Conservation (phyloP, 768 basidiomycete species). For the Kwoniella dendrophila region DNA sequence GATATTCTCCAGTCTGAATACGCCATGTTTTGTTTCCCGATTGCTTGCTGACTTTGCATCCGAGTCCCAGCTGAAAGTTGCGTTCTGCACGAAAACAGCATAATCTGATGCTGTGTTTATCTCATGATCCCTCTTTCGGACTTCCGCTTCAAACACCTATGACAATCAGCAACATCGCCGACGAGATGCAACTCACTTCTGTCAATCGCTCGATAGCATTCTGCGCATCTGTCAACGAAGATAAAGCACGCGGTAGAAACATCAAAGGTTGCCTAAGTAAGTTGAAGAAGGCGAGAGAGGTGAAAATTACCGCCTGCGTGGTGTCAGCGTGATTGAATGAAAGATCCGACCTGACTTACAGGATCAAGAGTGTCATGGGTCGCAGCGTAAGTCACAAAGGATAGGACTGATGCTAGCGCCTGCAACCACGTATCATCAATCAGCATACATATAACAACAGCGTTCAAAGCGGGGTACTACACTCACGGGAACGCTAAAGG, state of each 20-base stretch:
- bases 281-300: slow-evolving; percentile 65
- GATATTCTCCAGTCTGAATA: slow-evolving; percentile 63
- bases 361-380: slow-evolving; percentile 64
- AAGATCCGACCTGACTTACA: slow-evolving; percentile 18
- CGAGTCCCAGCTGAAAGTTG: slow-evolving; percentile 68
- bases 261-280: slow-evolving; percentile 67
- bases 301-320: slow-evolving; percentile 65
- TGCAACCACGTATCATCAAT: too few species aligned
- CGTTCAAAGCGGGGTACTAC: slow-evolving; percentile 61
- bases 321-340: neutral
- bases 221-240: slow-evolving; percentile 67
- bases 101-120: slow-evolving; percentile 60
- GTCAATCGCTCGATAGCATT: slow-evolving; percentile 65
- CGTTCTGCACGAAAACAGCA: slow-evolving; percentile 63
- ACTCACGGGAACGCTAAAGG: slow-evolving; percentile 31
- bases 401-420: slow-evolving; percentile 67
- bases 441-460: too few species aligned
- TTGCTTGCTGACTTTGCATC: slow-evolving; percentile 4
- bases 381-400: slow-evolving; percentile 69
- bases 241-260: slow-evolving; percentile 58
- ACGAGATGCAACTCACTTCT: slow-evolving; percentile 28
- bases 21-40: too few species aligned
- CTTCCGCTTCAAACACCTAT: slow-evolving; percentile 64
- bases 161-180: neutral
- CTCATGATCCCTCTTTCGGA: slow-evolving; percentile 57